These are phyloP conservation scores for Syncephalastrum racemosum DNA, from an alignment of 371 early-diverging fungal species.

Conservation along the genomic window DNA sequence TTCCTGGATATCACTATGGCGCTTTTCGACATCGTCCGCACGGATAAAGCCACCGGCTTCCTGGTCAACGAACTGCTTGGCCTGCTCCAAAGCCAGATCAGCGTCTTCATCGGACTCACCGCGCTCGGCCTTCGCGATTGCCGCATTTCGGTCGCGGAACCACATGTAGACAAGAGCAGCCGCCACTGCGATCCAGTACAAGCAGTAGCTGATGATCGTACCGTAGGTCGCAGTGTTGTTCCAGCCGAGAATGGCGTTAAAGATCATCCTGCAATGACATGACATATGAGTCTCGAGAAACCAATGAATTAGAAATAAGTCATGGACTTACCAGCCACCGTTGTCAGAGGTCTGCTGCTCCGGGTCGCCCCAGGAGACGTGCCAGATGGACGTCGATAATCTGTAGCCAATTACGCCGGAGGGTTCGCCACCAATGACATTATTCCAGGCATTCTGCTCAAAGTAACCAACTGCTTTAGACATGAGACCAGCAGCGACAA, in stretches of 20 bases:
- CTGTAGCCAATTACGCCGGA: slow-evolving; percentile 38
- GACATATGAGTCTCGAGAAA: not conserved
- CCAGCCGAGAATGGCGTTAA: slow-evolving; percentile 59
- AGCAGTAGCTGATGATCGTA: slow-evolving; percentile 67
- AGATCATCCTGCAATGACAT: slow-evolving; percentile 14
- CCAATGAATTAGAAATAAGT: not conserved
- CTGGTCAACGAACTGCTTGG: slow-evolving; percentile 24
- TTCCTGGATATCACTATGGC: not conserved
- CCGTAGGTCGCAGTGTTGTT: slow-evolving; percentile 71
- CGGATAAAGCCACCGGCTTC: slow-evolving; percentile 27
- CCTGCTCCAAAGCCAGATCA: slow-evolving; percentile 30
- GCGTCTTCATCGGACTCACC: slow-evolving; percentile 27
- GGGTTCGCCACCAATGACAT: slow-evolving; percentile 53
- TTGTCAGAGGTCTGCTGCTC: slow-evolving; percentile 40
- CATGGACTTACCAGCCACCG: slow-evolving; percentile 54
- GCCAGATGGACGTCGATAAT: slow-evolving; percentile 44
- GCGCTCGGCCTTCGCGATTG: slow-evolving; percentile 18
- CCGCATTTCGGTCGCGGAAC: slow-evolving; percentile 35
- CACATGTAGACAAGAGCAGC: slow-evolving; percentile 48
- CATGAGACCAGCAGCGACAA: slow-evolving; percentile 80
- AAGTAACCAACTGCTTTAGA: slow-evolving; percentile 58
- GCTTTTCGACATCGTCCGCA: slow-evolving; percentile 1
- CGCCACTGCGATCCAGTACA: slow-evolving; percentile 70
- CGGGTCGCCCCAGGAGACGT: slow-evolving; percentile 51
- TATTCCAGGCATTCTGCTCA: slow-evolving; percentile 57